Evolutionary conservation across 1,284 basidiomycete genomes (phyloP), one percentile per base, ranked within the genome.

Genomic region (Cutaneotrichosporon spelunceum): DNA sequence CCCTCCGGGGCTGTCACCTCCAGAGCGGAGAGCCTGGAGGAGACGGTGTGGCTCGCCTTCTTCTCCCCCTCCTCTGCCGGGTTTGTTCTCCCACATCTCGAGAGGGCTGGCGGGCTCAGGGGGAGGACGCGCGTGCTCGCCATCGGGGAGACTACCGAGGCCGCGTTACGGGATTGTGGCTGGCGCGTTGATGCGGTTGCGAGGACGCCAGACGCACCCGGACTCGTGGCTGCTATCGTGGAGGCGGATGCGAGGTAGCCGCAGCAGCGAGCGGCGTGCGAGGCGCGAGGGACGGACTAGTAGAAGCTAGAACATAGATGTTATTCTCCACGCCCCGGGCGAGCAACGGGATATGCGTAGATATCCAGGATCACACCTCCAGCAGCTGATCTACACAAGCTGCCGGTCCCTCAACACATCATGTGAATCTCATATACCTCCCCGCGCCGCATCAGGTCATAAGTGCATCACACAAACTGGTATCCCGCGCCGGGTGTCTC

Each of bases 1-100:
- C n/a, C n/a, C n/a, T n/a, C n/a, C n/a, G n/a, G n/a, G n/a, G n/a
- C n/a, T n/a, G n/a, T n/a, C n/a, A n/a, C n/a, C n/a, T n/a, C n/a
- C n/a, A n/a, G 50, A 83, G 86, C 53, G 88, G 87, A 0, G 80
- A 91, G 5, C 84, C 88, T 23, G 81, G 85, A 84, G 80, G 88
- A 89, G 68, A 63, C 13, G 13, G 8, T 42, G 85, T 77, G 76
- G 76, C 60, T 72, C 4, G 72, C 64, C 2, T 74, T 78, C 67
- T 79, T 78, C 68, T 72, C 75, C 8, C 78, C 78, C 24, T 72
- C 70, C 2, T 73, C 72, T 8, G 72, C 72, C 5, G 66, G 57
- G 9, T 66, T 66, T 6, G 74, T 73, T 4, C 55, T 77, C 2
- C 65, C 67, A 9, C 61, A 66, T 33, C 54, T 72, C 7, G 26